Evolutionary conservation across 306 rosid species (phyloP).

Genomic region (Castanospermum australe): DNA sequence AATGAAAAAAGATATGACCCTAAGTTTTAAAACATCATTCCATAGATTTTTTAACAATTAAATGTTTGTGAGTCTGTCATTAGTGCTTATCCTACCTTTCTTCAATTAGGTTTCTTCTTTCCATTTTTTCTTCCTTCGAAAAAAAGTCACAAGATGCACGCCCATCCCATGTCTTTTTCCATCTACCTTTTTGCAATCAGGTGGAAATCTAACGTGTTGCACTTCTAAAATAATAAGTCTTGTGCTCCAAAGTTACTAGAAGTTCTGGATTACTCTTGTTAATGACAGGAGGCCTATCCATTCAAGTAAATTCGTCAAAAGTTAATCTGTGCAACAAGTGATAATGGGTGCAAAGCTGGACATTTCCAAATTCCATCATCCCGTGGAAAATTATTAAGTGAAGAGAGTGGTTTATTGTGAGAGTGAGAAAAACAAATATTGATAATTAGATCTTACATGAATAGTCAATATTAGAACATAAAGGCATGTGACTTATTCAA

Average conservation of each 20-base stretch:
- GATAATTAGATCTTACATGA: too few relatives aligned
- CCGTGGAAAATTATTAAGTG: too few relatives aligned
- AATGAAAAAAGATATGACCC: neutral
- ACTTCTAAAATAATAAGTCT: neutral
- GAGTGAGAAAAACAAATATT: too few relatives aligned
- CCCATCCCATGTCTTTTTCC: neutral
- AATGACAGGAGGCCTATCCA: neutral
- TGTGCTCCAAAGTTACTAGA: neutral
- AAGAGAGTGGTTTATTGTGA: too few relatives aligned
- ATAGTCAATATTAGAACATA: too few relatives aligned
- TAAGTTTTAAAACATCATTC: neutral
- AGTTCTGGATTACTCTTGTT: neutral
- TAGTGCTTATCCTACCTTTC: neutral
- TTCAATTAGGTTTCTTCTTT: neutral
- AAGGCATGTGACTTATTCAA: too few relatives aligned
- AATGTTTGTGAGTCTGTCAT: neutral
- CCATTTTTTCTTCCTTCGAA: neutral
- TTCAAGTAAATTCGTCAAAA: neutral
- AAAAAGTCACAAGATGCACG: neutral
- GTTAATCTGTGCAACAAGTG: too few relatives aligned
- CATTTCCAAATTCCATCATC: neutral
- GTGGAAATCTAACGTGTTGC: slow-evolving; percentile 30
- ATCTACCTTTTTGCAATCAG: neutral
- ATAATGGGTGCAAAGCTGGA: neutral
- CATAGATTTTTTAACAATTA: neutral